Conservation (phyloP, 192 early-diverging fungal genomes). For the Nowakowskiella sp. region DNA sequence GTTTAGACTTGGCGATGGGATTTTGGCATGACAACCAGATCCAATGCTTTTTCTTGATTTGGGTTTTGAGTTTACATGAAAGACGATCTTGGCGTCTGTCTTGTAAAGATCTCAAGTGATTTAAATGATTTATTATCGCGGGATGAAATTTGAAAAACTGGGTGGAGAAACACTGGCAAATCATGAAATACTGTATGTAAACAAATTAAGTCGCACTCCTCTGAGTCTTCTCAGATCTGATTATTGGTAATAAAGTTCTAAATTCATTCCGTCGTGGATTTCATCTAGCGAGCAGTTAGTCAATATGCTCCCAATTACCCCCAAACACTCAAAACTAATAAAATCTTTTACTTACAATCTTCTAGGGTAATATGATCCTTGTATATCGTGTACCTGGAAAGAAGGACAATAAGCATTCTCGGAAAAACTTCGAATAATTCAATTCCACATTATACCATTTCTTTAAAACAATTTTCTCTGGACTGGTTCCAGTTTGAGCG, state of each 20-base stretch:
- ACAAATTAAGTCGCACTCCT: too few species aligned
- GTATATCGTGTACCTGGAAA: constrained; percentile 56
- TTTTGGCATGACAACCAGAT: too few species aligned
- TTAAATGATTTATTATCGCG: too few species aligned
- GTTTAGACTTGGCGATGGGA: too few species aligned
- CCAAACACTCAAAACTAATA: not conserved
- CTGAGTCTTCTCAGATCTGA: too few species aligned
- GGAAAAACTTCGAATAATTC: not conserved
- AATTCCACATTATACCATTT: constrained; percentile 56
- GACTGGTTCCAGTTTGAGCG: constrained; percentile 81
- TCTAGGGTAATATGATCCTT: constrained; percentile 86
- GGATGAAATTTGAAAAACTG: too few species aligned
- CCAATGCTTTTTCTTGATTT: too few species aligned
- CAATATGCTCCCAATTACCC: not conserved
- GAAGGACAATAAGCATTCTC: not conserved
- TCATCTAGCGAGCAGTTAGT: constrained; percentile 44
- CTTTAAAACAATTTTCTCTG: constrained; percentile 82
- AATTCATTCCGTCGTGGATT: constrained; percentile 80
- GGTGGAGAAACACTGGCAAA: too few species aligned
- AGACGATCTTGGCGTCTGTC: too few species aligned
- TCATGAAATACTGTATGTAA: too few species aligned
- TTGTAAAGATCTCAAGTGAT: too few species aligned
- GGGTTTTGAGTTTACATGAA: too few species aligned
- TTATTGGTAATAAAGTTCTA: constrained; percentile 77
- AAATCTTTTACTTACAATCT: constrained; percentile 53